These are phyloP conservation scores for Microascus cirrosus DNA, from an alignment of 2,329 filamentous ascomycete species.

Conservation along the genomic window DNA sequence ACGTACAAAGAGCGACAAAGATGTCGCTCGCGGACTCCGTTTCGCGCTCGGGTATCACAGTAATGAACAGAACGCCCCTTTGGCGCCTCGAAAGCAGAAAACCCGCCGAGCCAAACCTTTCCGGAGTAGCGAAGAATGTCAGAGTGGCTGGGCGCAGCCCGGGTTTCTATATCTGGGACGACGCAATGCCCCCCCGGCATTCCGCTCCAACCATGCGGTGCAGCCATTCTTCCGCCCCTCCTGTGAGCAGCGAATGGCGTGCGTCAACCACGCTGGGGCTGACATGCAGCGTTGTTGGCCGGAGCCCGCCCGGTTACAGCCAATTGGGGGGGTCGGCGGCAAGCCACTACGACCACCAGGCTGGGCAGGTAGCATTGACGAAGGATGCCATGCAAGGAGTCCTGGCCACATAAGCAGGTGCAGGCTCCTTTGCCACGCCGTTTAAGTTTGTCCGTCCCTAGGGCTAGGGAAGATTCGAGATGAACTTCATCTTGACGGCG, in stretches of 20 bases:
- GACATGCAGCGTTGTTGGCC: neutral
- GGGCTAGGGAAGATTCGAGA: neutral
- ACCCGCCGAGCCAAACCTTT: neutral
- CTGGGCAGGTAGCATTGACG: neutral
- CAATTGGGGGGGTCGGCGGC: neutral
- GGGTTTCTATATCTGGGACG: neutral
- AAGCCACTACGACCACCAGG: neutral
- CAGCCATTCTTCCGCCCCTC: neutral
- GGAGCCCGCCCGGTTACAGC: neutral
- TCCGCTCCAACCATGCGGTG: neutral
- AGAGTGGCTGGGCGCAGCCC: no score
- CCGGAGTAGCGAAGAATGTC: no score
- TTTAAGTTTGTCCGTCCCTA: neutral
- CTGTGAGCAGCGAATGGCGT: neutral
- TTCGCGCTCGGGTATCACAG: neutral
- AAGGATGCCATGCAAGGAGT: neutral
- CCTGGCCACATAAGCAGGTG: neutral
- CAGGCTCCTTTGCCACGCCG: neutral
- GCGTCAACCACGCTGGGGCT: neutral
- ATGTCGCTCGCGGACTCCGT: no score
- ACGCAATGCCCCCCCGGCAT: neutral
- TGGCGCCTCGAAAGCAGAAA: neutral
- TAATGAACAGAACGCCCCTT: neutral
- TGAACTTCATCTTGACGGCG: neutral
- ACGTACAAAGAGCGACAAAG: no score